Evolutionary conservation across 768 basidiomycete species (phyloP), one percentile per base, ranked within the genome.

Genomic region (Cystoderma amianthinum): DNA sequence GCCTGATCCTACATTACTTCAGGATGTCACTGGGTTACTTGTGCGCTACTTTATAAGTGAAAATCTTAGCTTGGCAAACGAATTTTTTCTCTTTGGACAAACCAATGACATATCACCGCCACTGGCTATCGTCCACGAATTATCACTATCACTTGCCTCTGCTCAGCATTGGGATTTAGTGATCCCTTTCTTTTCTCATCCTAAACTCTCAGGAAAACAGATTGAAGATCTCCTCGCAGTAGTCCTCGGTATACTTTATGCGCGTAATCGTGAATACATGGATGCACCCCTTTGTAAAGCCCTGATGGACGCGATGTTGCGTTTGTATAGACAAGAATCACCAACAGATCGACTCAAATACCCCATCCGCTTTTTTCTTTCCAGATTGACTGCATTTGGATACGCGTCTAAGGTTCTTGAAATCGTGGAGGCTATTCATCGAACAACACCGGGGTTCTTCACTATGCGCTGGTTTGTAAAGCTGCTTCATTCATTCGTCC

Each of bases 351-450:
- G 47, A 5, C 44, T 55, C 45, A 71, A 71, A 41, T 67, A 69
- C 48, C 69, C 68, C n/a, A 52, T 80, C 23, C 67, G 73, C 9
- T 71, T 66, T 38, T 62, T 74, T 19, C 56, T 78, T 42, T 52
- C 52, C 20, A 53, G 68, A 41, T 50, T 73, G 58, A 54, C 69
- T 13, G 42, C 57, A 18, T 62, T 66, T 3, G 61, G 56, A 9
- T 61, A 68, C 33, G 57, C 69, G 6, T 46, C 51, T 0, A 51
- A 57, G 16, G 62, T 70, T 6, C 48, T 73, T 1, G 45, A 57
- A 32, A 48, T 78, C 18, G 56, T 79, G 32, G 56, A 68, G 44
- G 55, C 53, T 35, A 57, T 82, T 22, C 48, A 64, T 33, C 38
- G 40, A 7, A 54, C 45, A 10, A 54, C 52, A 2, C 64, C 69